Evolutionary conservation across 139 green algal genomes (phyloP), one percentile per base, ranked within the genome.

Genomic region (Chlorella ohadii): DNA sequence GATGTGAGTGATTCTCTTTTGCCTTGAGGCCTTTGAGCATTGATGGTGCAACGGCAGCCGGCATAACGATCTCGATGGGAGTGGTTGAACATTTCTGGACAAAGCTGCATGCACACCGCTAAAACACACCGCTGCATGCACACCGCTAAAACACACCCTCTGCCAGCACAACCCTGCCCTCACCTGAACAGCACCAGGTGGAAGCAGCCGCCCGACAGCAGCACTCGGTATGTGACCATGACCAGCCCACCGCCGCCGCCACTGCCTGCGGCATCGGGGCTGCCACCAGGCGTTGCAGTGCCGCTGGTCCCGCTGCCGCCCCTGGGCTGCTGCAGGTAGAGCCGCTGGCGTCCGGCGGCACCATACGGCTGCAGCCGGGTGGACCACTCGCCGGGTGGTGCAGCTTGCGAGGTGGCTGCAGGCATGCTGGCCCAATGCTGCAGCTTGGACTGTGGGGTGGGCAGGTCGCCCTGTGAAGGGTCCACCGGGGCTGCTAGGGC

Each of bases 101-200:
- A n/a, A n/a, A n/a, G n/a, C n/a, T n/a, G n/a, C n/a, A n/a, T n/a
- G n/a, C n/a, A n/a, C n/a, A n/a, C n/a, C n/a, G n/a, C n/a, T n/a
- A n/a, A n/a, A n/a, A n/a, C n/a, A n/a, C n/a, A n/a, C n/a, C n/a
- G n/a, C n/a, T n/a, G n/a, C n/a, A n/a, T n/a, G n/a, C n/a, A n/a
- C n/a, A n/a, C n/a, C n/a, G n/a, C n/a, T n/a, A n/a, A n/a, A n/a
- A n/a, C n/a, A n/a, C n/a, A n/a, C n/a, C 44, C 9, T 16, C 44
- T 16, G 44, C 44, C 44, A 51, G 44, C 44, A 51, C 44, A 55
- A 6, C 44, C 44, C 51, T 0, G 20, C 57, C 22, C n/a, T n/a
- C 71, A 81, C 81, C 81, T 65, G 73, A 87, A 91, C 6, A 91
- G 31, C 13, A 91, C 83, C 44, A 90, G 41, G 56, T 91, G 88